Conservation (phyloP, 2,329 filamentous ascomycete species). For the Ceratocystis destructans region DNA sequence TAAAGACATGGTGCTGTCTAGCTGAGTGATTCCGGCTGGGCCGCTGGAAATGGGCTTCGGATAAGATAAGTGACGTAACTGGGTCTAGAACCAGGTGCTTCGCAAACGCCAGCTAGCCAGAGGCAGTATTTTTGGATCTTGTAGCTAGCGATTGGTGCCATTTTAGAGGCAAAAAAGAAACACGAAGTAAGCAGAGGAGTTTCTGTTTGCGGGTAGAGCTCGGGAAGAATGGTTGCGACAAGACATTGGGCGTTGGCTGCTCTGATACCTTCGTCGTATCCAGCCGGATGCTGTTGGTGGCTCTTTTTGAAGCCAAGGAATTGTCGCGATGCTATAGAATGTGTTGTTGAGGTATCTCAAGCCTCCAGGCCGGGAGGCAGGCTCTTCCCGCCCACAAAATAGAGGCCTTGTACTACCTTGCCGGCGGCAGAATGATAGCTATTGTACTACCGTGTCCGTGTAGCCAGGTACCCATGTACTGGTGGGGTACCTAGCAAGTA, state of each 20-base stretch:
- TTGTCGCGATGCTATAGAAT: not conserved
- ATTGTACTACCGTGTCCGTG: not conserved
- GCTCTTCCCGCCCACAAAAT: not conserved
- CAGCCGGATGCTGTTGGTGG: not conserved
- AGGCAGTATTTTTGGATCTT: not conserved
- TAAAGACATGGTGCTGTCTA: not conserved
- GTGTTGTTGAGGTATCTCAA: not conserved
- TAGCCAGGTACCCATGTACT: not conserved
- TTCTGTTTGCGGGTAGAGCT: not conserved
- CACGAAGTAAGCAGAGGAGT: not conserved
- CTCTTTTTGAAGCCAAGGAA: not conserved
- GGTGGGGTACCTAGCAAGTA: not conserved
- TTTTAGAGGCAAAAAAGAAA: not conserved
- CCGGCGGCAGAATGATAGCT: not conserved
- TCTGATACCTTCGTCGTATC: not conserved
- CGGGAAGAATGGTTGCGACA: not conserved
- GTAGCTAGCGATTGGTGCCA: not conserved
- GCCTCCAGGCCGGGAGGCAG: not conserved
- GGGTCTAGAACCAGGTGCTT: not conserved
- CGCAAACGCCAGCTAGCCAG: not conserved
- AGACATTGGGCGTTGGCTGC: not conserved
- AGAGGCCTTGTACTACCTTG: not conserved
- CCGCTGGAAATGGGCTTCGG: not conserved
- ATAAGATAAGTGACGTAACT: not conserved
- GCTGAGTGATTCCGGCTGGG: not conserved